Base-by-base conservation (phyloP, 192 early-diverging fungal species). In the Dispira simplex region DNA sequence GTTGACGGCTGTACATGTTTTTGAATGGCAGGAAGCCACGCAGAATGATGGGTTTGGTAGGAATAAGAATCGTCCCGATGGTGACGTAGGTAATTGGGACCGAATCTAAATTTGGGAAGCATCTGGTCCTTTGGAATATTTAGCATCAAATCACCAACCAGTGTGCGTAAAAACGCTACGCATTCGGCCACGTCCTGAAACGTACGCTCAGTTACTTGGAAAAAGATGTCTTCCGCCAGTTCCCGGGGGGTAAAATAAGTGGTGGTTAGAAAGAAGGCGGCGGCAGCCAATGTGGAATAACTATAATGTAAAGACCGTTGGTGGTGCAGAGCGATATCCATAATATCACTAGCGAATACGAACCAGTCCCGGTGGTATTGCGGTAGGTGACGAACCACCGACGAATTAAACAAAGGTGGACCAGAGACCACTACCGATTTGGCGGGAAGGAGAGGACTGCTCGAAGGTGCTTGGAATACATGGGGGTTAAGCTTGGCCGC, bases 261-360 rank as follows among this genome's bases (percentile, higher is more conserved):
- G 18, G 46, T 20, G 14, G 44, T 60, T 58, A 77, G 53, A 48
- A 73, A 77, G 52, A 77, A 74, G 70, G 70, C 71, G 8, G 73
- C 71, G 0, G 76, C 76, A 1, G 76, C 76, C n/a, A 78, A 25
- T 49, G 65, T 68, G 8, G 76, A 71, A 6, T 68, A 66, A 8
- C 47, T 25, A 54, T 66, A 71, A 16, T 62, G 58, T 66, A 75
- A 62, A 25, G 56, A 67, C 32, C 62, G 59, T 13, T 72, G 73
- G 32, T 65, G 47, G 57, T 75, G 76, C 21, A 78, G 67, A 44
- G 71, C 65, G 20, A 67, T 67, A 60, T 75, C 73, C 23, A 68
- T 66, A 21, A 69, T 58, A 62, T 78, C 73, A 62, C 73, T 75
- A 12, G 76, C 73, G 12, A 54, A 62, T 5, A 62, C 53, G 21